Evolutionary conservation across 495 filamentous ascomycete species (phyloP), one percentile per base, ranked within the genome.

Genomic region (Penicillium macrosclerotiorum): DNA sequence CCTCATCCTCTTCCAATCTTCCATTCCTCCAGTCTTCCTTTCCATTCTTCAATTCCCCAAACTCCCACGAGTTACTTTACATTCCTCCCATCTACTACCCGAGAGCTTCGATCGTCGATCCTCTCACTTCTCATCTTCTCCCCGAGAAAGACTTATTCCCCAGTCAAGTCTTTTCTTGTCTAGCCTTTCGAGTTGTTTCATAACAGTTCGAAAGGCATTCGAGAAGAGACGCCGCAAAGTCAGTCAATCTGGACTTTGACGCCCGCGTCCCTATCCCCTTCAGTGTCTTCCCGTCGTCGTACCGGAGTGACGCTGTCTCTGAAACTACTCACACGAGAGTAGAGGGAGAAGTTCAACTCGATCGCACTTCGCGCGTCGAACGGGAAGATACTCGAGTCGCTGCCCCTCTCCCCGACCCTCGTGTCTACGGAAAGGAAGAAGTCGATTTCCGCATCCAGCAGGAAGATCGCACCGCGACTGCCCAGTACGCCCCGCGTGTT

Each of bases 231-330:
- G 81, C 81, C 81, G 75, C 67, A 71, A 82, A 84, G 79, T 81
- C 84, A 82, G 92, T 76, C 89, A 97, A 92, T 77, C 92, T 97
- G 91, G 92, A 96, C 86, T 96, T 95, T 90, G 91, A 96, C 87
- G 90, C 91, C 78, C 87, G 89, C 72, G 89, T 97, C 72, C 92
- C 92, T 76, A 94, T 97, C 74, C 92, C 92, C 72, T 92, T 96
- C 84, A 95, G 90, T 84, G 85, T 96, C 85, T 96, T 97, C 85
- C 92, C 92, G 78, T 95, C 90, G 68, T 88, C 92, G 71, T 97
- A 96, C 81, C 83, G 86, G 84, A 85, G 77, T 80, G 88, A 93
- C 83, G 81, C 82, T 80, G 86, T 83, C 79, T 82, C 79, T 73
- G 81, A 85, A 75, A 78, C 83, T 78, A 82, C 84, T 74, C 80